phyloP scores from a whole-genome alignment of 306 rosid species.

The Ormosia emarginata region DNA sequence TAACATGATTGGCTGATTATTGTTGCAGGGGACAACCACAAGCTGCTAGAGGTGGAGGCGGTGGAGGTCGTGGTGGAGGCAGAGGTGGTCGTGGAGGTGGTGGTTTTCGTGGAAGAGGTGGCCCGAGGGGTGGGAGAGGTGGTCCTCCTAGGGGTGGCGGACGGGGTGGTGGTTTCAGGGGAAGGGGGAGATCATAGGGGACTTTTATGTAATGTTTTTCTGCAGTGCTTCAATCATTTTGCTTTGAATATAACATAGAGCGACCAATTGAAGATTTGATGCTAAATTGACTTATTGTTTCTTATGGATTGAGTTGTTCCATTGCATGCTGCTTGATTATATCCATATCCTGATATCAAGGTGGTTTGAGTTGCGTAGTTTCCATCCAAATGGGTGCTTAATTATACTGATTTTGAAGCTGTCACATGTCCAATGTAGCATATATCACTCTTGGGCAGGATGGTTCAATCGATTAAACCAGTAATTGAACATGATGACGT shows the following conservation, averaged over 20 bases:
- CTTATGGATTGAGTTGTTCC: conserved; percentile 23
- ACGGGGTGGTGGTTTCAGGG: conserved; percentile 84
- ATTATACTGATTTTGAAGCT: neutral
- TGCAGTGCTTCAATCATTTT: conserved; percentile 22
- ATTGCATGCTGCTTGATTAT: conserved; percentile 7
- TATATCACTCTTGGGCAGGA: neutral
- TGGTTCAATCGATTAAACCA: no score
- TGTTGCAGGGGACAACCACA: conserved; percentile 67
- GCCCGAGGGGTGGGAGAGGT: conserved; percentile 76
- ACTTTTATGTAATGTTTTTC: conserved; percentile 24
- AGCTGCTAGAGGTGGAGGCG: conserved; percentile 52
- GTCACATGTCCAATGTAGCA: neutral
- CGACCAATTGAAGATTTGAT: neutral
- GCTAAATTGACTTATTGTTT: conserved; percentile 11
- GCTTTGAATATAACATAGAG: conserved; percentile 26
- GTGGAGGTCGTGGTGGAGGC: conserved; percentile 64
- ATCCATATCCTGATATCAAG: neutral
- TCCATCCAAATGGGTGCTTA: neutral
- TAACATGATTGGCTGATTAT: conserved; percentile 21
- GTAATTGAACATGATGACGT: no score
- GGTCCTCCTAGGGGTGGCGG: conserved; percentile 74
- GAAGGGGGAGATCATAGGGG: conserved; percentile 72
- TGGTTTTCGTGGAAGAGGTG: conserved; percentile 83
- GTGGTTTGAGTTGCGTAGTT: neutral
- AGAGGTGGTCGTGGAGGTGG: conserved; percentile 68